phyloP scores from a whole-genome alignment of 2,329 filamentous ascomycete genomes.

The Claviceps fusiformis region DNA sequence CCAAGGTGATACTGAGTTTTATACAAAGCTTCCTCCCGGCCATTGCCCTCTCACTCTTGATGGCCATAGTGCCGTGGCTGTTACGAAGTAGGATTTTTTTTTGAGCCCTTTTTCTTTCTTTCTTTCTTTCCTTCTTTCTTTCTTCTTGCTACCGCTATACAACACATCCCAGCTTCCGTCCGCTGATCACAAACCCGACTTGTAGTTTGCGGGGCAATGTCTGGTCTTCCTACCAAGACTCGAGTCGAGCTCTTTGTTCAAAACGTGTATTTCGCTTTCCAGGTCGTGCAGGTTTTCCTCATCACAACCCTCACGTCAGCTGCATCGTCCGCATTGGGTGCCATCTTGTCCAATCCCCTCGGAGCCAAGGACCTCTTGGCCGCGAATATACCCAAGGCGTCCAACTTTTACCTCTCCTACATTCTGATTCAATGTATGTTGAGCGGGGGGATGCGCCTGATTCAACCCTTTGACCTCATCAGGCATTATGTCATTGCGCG shows the following conservation, averaged over 20 bases:
- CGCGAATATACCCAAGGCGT: slow-evolving; percentile 62
- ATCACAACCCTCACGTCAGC: slow-evolving; percentile 73
- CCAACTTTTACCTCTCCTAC: slow-evolving; percentile 90
- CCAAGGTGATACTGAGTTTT: slow-evolving; percentile 59
- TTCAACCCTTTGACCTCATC: slow-evolving; percentile 55
- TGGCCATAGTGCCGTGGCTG: slow-evolving; percentile 73
- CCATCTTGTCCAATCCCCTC: slow-evolving; percentile 50
- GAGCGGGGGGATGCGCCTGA: slow-evolving; percentile 58
- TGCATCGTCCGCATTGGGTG: slow-evolving; percentile 53
- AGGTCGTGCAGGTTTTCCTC: slow-evolving; percentile 84
- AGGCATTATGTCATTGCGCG: slow-evolving; percentile 48
- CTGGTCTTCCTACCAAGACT: slow-evolving; percentile 67
- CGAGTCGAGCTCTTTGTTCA: slow-evolving; percentile 80
- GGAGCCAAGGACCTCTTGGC: slow-evolving; percentile 53
- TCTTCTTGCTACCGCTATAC: not conserved
- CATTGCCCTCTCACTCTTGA: slow-evolving; percentile 65
- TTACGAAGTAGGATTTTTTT: slow-evolving; percentile 50
- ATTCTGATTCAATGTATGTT: slow-evolving; percentile 85
- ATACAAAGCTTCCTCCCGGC: slow-evolving; percentile 75
- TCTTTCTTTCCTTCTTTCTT: too few relatives aligned
- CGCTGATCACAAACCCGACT: slow-evolving; percentile 5
- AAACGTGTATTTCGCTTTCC: slow-evolving; percentile 82
- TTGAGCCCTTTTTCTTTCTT: too few relatives aligned
- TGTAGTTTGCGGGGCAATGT: slow-evolving; percentile 58
- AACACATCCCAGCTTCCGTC: not conserved